A percentile compares a stretch with the other conserved stretches of the same genome.
phyloP scores from a whole-genome alignment of 768 basidiomycete genomes.

The Lepiota brunneoincarnata region DNA sequence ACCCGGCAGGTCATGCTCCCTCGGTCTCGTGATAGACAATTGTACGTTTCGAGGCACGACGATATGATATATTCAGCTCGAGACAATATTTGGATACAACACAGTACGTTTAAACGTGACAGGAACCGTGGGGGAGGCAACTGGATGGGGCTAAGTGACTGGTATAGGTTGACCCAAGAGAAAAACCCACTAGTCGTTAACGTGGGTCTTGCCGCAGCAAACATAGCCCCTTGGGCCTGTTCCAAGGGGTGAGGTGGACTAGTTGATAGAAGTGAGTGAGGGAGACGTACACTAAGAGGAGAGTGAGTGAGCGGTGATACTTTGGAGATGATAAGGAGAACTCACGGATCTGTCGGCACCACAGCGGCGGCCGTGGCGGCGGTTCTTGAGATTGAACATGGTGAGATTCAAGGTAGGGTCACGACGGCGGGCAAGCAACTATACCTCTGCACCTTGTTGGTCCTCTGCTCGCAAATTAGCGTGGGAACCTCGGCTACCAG shows the following conservation, averaged over 20 bases:
- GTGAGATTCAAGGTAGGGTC: no score
- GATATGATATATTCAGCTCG: no score
- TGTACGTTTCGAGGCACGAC: no score
- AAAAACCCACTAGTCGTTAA: neutral
- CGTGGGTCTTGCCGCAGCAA: constrained; percentile 6
- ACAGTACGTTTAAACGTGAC: constrained; percentile 1
- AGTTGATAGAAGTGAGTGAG: neutral
- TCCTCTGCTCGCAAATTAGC: neutral
- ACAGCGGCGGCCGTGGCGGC: no score
- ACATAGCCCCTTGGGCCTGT: neutral
- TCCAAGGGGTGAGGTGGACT: no score
- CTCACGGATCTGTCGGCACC: neutral
- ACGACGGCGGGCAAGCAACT: neutral
- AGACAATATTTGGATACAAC: no score
- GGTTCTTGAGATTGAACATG: neutral
- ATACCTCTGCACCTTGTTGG: no score
- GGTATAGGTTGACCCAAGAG: neutral
- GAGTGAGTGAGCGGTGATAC: neutral
- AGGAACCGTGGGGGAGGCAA: constrained; percentile 6
- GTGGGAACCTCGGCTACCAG: no score
- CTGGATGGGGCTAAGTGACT: neutral
- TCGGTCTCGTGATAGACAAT: no score
- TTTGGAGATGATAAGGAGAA: neutral
- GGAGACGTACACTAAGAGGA: neutral
- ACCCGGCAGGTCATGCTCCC: no score